Percentiles rank a stretch among this genome's conserved stretches.
Conservation (phyloP, 1,284 basidiomycete species). For the Afroboletus lepidellus region DNA sequence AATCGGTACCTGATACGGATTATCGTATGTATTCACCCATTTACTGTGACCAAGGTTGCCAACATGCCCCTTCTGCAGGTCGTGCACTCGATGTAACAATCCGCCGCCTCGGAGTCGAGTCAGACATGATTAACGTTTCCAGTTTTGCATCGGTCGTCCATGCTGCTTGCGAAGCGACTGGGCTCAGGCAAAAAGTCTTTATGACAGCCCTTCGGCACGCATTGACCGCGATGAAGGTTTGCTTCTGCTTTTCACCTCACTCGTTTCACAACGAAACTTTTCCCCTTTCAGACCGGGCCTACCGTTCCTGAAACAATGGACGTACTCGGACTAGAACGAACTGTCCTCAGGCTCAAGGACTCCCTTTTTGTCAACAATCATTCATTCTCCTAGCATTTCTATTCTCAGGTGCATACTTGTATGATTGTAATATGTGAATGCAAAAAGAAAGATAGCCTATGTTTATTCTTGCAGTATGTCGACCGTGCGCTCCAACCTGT, state of each 20-base stretch:
- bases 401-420: not conserved
- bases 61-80: slow-evolving; percentile 9
- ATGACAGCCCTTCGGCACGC: slow-evolving; percentile 76
- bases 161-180: slow-evolving; percentile 41
- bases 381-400: not conserved
- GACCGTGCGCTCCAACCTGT: slow-evolving; percentile 85
- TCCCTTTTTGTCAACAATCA: slow-evolving; percentile 3
- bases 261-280: not conserved
- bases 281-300: slow-evolving; percentile 43
- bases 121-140: slow-evolving; percentile 23
- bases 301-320: slow-evolving; percentile 44
- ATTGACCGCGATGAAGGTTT: slow-evolving; percentile 77
- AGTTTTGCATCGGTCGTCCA: slow-evolving; percentile 47
- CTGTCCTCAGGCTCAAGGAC: slow-evolving; percentile 31
- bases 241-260: slow-evolving; percentile 15
- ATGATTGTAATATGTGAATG: not conserved
- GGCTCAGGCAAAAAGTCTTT: slow-evolving; percentile 51
- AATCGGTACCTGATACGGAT: slow-evolving; percentile 39
- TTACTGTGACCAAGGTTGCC: not conserved
- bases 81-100: slow-evolving; percentile 20
- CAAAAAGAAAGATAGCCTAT: no score
- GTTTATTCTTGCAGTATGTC: no score
- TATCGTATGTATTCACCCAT: slow-evolving; percentile 39
- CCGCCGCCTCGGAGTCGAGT: slow-evolving; percentile 3
- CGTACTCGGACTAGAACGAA: slow-evolving; percentile 42